These are phyloP conservation scores for Sporothrix variecibatus DNA, from an alignment of 2,329 filamentous ascomycete species.

Conservation along the genomic window DNA sequence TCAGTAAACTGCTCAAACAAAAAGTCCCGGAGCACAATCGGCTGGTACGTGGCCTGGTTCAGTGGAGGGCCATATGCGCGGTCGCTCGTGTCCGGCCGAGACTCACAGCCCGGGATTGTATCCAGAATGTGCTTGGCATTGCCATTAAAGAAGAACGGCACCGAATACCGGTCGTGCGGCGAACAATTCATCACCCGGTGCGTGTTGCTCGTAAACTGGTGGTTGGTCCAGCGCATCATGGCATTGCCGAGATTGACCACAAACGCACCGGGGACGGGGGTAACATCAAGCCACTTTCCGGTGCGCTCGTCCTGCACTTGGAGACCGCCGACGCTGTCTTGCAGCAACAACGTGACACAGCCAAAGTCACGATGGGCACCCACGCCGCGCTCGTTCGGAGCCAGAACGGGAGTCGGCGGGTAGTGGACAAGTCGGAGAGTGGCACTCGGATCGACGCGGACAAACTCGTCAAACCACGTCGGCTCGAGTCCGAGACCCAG, in stretches of 20 bases:
- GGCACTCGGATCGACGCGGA: constrained; percentile 44
- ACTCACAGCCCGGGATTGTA: constrained; percentile 16
- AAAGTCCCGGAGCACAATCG: background rate
- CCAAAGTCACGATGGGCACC: constrained; percentile 58
- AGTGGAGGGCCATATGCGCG: background rate
- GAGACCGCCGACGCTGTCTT: constrained; percentile 51
- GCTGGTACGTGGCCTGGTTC: background rate
- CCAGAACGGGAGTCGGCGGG: constrained; percentile 41
- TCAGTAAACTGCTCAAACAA: background rate
- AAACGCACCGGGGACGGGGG: constrained; percentile 47
- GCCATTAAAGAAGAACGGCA: constrained; percentile 20
- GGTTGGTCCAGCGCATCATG: constrained; percentile 53
- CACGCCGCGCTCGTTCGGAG: constrained; percentile 29
- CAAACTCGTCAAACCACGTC: constrained; percentile 46
- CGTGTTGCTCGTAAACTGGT: constrained; percentile 54
- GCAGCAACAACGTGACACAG: constrained; percentile 55
- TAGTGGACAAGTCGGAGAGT: constrained; percentile 53
- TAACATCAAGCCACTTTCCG: constrained; percentile 49
- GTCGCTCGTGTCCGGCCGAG: background rate
- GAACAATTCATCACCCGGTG: constrained; percentile 42
- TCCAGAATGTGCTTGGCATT: background rate
- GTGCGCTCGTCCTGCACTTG: constrained; percentile 36
- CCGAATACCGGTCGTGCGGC: constrained; percentile 12
- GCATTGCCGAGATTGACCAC: constrained; percentile 56
- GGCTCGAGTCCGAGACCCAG: constrained; percentile 44